phyloP scores from a whole-genome alignment of 306 rosid species.

The Delonix regia region DNA sequence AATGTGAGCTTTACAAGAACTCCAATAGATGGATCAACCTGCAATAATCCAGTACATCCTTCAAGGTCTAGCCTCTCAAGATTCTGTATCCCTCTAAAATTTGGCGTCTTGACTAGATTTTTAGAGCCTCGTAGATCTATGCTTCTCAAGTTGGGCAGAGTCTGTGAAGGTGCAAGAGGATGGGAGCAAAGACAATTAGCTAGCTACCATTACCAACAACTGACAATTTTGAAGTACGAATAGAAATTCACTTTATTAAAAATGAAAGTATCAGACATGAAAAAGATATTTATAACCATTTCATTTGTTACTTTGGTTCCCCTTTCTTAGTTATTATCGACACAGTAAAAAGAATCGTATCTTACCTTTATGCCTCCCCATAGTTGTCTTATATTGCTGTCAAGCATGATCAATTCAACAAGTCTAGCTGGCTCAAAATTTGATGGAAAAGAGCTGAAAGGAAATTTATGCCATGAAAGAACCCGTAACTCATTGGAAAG shows the following conservation, averaged over 20 bases:
- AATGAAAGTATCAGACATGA: neutral
- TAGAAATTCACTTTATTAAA: neutral
- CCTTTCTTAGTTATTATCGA: neutral
- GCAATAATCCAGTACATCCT: slow-evolving; percentile 24
- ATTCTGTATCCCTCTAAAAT: neutral
- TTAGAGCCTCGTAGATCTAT: neutral
- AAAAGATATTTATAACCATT: neutral
- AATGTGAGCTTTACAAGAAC: neutral
- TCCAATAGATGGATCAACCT: slow-evolving; percentile 28
- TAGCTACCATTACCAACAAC: neutral
- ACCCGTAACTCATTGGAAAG: slow-evolving; percentile 30
- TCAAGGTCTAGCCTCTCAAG: slow-evolving; percentile 25
- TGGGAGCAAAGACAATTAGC: neutral
- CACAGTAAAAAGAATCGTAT: neutral
- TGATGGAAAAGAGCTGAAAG: slow-evolving; percentile 18
- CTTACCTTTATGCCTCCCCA: slow-evolving; percentile 30
- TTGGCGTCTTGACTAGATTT: slow-evolving; percentile 10
- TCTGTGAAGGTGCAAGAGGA: neutral
- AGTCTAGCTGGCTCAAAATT: slow-evolving; percentile 17
- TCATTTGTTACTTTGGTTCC: neutral
- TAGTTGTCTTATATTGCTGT: slow-evolving; percentile 2
- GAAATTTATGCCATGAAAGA: slow-evolving; percentile 16
- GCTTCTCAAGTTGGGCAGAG: neutral
- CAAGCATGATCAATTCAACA: neutral
- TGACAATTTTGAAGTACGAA: neutral